phyloP scores from a whole-genome alignment of 768 basidiomycete genomes.

The Mycena rebaudengoi region DNA sequence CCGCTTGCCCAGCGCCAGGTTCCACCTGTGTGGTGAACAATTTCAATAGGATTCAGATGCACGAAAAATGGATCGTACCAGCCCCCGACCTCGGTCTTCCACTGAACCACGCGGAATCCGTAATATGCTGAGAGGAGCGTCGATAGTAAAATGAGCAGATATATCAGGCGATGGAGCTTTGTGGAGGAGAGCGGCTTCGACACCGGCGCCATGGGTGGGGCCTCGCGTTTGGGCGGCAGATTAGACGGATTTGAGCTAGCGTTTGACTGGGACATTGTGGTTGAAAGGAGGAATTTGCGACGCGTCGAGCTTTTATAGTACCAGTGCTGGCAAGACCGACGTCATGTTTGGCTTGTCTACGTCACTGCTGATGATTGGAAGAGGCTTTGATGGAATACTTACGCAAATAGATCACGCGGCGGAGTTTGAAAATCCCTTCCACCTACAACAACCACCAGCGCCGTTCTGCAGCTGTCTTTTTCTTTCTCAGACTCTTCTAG shows the following conservation, averaged over 20 bases:
- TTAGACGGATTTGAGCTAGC: neutral
- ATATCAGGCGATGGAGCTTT: conserved; percentile 59
- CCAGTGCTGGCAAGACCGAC: no score
- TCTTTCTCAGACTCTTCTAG: no score
- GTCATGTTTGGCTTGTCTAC: no score
- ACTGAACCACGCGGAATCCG: conserved; percentile 56
- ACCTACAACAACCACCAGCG: no score
- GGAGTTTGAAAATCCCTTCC: no score
- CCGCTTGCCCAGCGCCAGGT: conserved; percentile 50
- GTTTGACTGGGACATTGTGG: neutral
- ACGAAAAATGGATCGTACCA: conserved; percentile 42
- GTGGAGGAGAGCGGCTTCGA: conserved; percentile 54
- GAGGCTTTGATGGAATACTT: no score
- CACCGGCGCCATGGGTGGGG: conserved; percentile 39
- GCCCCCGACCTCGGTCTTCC: conserved; percentile 61
- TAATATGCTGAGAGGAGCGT: conserved; percentile 59
- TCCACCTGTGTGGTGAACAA: conserved; percentile 52
- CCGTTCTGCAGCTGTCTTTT: no score
- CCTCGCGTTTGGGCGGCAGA: conserved; percentile 34
- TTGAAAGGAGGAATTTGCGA: neutral
- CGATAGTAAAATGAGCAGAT: conserved; percentile 51
- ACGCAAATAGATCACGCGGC: no score
- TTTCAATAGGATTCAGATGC: neutral
- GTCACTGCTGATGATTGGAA: no score
- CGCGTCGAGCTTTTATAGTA: no score